Conservation (phyloP, 1,284 basidiomycete genomes). For the Tilletia setariae region DNA sequence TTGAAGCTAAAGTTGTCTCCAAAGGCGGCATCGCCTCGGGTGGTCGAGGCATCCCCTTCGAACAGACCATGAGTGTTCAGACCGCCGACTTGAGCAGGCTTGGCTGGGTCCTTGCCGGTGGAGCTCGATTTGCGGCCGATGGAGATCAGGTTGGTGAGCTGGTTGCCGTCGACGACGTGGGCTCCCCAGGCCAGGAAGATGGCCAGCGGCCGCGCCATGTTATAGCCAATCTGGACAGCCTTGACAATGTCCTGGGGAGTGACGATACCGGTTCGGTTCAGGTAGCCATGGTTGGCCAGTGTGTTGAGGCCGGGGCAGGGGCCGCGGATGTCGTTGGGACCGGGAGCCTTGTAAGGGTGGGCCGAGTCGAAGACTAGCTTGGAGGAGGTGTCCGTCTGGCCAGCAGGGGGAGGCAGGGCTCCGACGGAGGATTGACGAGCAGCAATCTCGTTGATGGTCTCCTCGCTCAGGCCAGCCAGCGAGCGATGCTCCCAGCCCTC, state of each 20-base stretch:
- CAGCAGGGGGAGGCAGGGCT: background rate
- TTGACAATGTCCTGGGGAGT: conserved; percentile 22
- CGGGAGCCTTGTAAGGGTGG: conserved; percentile 26
- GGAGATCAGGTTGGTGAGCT: conserved; percentile 20
- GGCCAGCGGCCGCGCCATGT: conserved; percentile 25
- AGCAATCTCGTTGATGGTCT: background rate
- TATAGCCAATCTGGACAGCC: conserved; percentile 26
- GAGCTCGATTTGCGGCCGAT: conserved; percentile 21
- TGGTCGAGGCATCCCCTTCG: conserved; percentile 25
- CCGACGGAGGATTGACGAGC: conserved; percentile 5
- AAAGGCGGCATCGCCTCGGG: conserved; percentile 21
- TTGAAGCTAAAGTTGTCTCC: conserved; percentile 26
- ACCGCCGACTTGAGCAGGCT: conserved; percentile 14
- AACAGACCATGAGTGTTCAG: conserved; percentile 25
- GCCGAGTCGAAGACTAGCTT: conserved; percentile 19
- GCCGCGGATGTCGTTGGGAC: conserved; percentile 21
- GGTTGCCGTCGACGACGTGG: conserved; percentile 23
- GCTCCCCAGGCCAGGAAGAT: conserved; percentile 24
- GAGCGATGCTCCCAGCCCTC: background rate
- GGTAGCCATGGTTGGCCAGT: conserved; percentile 24
- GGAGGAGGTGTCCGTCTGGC: conserved; percentile 3
- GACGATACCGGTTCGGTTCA: conserved; percentile 22
- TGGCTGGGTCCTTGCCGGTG: conserved; percentile 14
- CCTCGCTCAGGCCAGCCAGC: background rate
- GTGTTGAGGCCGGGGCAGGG: conserved; percentile 28